Evolutionary conservation across 2,329 filamentous ascomycete genomes (phyloP), one percentile per base, ranked within the genome.

Genomic region (Colletotrichum musicola): DNA sequence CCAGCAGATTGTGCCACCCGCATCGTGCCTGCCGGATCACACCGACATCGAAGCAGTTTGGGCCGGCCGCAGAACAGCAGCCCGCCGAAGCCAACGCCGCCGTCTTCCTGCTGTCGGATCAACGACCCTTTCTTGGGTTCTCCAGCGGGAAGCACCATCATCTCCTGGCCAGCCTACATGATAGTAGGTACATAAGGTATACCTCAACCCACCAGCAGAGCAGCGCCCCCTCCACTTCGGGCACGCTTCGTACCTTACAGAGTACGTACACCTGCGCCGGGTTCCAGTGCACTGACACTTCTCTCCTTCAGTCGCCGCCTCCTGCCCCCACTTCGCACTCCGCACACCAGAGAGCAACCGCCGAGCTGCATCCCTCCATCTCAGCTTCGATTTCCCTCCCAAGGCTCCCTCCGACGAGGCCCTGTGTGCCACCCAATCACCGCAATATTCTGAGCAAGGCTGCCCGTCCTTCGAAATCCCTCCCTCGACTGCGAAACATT

Each of bases 301-400:
- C 53, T 40, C 50, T 67, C 54, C 62, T 50, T 64, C 65, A 51
- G 56, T 57, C 65, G 55, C 38, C 35, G 62, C 54, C 55, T 60
- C 44, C 49, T 49, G 65, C 65, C 65, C 65, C 65, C 65, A 68
- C 65, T 62, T 62, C 65, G 55, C 65, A 68, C 61, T 59, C 54
- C 55, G 65, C 50, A 56, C 54, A 57, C 60, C 55, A 60, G 61
- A 55, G 40, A 65, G 65, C 65, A 42, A 65, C 61, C 44, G 65
- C 49, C 63, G 55, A 61, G 62, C 65, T 68, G 65, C 65, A 68
- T 65, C 50, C 55, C 30, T 65, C 62, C 62, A 56, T 42, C 62
- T 65, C 35, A 57, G 64, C 47, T 35, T 47, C 57, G 42, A 61
- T 53, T 56, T 58, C 53, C 63, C 53, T 42, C 57, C 46, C 57